phyloP scores from a whole-genome alignment of 371 early-diverging fungal species.

The Syncephalastrum sp. region DNA sequence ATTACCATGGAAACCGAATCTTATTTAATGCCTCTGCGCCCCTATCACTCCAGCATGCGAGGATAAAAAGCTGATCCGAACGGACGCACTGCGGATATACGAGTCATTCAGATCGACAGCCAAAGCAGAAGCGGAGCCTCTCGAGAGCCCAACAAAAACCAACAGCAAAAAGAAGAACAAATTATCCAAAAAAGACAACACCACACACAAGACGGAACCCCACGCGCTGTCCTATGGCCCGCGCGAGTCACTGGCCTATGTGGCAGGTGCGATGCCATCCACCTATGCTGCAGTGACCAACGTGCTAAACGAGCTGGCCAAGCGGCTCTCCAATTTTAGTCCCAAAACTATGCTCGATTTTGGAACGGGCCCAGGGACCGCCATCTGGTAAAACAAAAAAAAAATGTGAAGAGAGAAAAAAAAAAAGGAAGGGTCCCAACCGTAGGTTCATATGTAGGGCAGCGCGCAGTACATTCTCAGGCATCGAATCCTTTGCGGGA shows the following conservation, averaged over 20 bases:
- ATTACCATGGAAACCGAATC: too few relatives aligned
- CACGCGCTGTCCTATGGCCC: constrained; percentile 76
- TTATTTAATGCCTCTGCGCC: not conserved
- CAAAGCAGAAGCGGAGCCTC: constrained; percentile 23
- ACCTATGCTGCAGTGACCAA: constrained; percentile 69
- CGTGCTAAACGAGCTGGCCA: constrained; percentile 65
- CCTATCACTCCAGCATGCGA: constrained; percentile 24
- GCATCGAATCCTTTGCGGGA: constrained; percentile 56
- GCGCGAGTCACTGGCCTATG: constrained; percentile 73
- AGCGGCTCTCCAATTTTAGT: constrained; percentile 57
- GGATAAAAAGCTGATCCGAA: constrained; percentile 58
- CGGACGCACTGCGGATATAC: constrained; percentile 68
- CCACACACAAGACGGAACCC: constrained; percentile 35
- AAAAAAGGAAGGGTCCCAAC: too few relatives aligned
- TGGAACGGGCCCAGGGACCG: constrained; percentile 88
- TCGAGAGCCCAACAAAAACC: not conserved
- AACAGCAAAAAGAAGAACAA: constrained; percentile 17
- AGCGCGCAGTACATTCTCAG: constrained; percentile 60
- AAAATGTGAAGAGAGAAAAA: too few relatives aligned
- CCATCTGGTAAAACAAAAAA: constrained; percentile 60
- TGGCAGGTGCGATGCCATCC: constrained; percentile 68
- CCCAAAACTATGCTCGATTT: constrained; percentile 78
- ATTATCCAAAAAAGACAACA: constrained; percentile 3
- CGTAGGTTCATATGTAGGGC: constrained; percentile 51
- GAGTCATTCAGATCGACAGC: constrained; percentile 70